phyloP scores from a whole-genome alignment of 2,329 filamentous ascomycete genomes.

The Sporothrix brasiliensis region DNA sequence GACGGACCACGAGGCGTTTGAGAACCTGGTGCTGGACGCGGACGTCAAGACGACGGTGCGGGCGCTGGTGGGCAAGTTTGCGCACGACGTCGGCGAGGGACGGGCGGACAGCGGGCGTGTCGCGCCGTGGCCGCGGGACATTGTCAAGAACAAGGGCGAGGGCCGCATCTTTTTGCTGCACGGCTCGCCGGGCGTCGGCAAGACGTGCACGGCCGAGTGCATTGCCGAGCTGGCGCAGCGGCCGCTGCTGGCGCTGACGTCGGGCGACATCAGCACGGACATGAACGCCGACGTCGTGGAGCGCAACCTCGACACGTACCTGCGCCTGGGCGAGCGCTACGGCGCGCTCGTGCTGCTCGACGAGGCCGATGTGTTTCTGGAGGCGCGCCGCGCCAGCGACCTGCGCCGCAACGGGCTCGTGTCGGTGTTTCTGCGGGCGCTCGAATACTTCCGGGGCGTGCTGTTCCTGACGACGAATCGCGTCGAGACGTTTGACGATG shows the following conservation, averaged over 20 bases:
- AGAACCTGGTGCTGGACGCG: conserved; percentile 53
- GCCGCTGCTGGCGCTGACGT: conserved; percentile 56
- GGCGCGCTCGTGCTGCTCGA: conserved; percentile 59
- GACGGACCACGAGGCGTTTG: conserved; percentile 54
- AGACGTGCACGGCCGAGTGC: conserved; percentile 59
- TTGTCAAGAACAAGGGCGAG: conserved; percentile 55
- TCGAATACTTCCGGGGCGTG: conserved; percentile 56
- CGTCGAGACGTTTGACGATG: conserved; percentile 52
- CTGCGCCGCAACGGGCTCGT: conserved; percentile 54
- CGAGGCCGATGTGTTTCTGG: conserved; percentile 64
- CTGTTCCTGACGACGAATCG: conserved; percentile 57
- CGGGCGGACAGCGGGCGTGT: conserved; percentile 38
- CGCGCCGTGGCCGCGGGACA: conserved; percentile 48
- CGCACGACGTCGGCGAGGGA: conserved; percentile 46
- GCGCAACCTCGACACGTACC: conserved; percentile 49
- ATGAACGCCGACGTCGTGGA: conserved; percentile 45
- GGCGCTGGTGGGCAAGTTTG: conserved; percentile 53
- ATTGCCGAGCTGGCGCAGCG: conserved; percentile 55
- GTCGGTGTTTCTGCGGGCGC: conserved; percentile 53
- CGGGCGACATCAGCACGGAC: conserved; percentile 52
- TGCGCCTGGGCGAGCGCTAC: conserved; percentile 54
- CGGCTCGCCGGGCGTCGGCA: conserved; percentile 48
- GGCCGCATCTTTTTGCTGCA: conserved; percentile 29
- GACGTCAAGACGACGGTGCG: conserved; percentile 54
- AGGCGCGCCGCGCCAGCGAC: conserved; percentile 51